These are phyloP conservation scores for Globisporangium heterothallicum DNA, from an alignment of 352 stramenopile genomes.

Conservation along the genomic window DNA sequence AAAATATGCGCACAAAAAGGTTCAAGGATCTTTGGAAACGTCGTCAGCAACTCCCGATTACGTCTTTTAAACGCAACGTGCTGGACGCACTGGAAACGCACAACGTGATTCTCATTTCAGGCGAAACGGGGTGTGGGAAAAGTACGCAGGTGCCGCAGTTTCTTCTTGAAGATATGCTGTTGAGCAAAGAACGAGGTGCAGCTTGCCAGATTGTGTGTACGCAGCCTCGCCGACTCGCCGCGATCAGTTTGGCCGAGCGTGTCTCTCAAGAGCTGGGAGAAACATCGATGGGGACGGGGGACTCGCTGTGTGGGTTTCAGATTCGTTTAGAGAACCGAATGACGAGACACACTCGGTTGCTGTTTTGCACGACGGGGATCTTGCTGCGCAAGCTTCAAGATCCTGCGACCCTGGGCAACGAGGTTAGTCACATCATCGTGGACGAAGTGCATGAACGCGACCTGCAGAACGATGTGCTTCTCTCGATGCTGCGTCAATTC, in stretches of 20 bases:
- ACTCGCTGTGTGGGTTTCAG: slow-evolving; percentile 86
- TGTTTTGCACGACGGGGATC: slow-evolving; percentile 96
- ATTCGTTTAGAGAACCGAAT: slow-evolving; percentile 91
- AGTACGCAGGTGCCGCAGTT: slow-evolving; percentile 97
- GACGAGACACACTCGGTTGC: slow-evolving; percentile 78
- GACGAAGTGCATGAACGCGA: slow-evolving; percentile 98
- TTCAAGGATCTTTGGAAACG: slow-evolving; percentile 39
- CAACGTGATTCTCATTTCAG: slow-evolving; percentile 93
- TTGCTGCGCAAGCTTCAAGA: slow-evolving; percentile 90
- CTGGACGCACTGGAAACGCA: slow-evolving; percentile 65
- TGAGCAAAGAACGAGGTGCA: slow-evolving; percentile 45
- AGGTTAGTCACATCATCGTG: slow-evolving; percentile 96
- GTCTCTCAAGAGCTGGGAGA: slow-evolving; percentile 93
- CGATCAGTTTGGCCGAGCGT: slow-evolving; percentile 92
- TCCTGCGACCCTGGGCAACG: slow-evolving; percentile 60
- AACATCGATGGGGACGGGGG: slow-evolving; percentile 35
- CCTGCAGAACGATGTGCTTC: slow-evolving; percentile 88
- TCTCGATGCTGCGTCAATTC: slow-evolving; percentile 88
- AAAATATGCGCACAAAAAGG: slow-evolving; percentile 25
- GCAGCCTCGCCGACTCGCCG: slow-evolving; percentile 94
- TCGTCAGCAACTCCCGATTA: slow-evolving; percentile 74
- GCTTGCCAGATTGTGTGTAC: slow-evolving; percentile 94
- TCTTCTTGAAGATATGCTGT: slow-evolving; percentile 89
- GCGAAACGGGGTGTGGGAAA: slow-evolving; percentile 94
- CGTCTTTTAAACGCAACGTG: slow-evolving; percentile 71